Evolutionary conservation across 2,329 filamentous ascomycete genomes (phyloP), one percentile per base, ranked within the genome.

Genomic region (Zopfia rhizophila): DNA sequence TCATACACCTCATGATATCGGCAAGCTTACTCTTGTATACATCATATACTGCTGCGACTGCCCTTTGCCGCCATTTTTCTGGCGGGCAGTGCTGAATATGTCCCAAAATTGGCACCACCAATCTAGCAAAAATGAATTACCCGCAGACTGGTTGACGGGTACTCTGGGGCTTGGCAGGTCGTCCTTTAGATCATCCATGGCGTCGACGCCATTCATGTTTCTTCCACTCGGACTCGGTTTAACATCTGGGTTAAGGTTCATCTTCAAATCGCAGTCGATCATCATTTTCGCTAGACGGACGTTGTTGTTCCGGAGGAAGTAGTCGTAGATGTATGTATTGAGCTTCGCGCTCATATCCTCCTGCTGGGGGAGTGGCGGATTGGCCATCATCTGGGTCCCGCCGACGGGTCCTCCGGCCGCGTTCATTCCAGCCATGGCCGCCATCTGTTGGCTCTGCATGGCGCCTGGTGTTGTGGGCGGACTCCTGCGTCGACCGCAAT

Each of bases 101-200:
- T 99, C 94, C 91, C 91, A 97, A 72, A 99, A 99, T 39, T 97
- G 82, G 66, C 87, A 90, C 78, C 95, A 99, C 94, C 94, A 99
- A 65, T 97, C 94, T 60, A 91, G 88, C n/a, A 99, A 79, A 65
- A 99, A 97, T 18, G 90, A 90, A 52, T 83, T 89, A 62, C 88
- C 88, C 42, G 82, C 82, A 50, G 79, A 79, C 36, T 82, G 82
- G 67, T 79, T 56, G 25, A 55, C 81, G 10, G 86, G 85, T 5
- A 91, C 78, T 53, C 85, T 85, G 10, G 91, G 87, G 5, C 83
- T 80, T 4, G 93, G 93, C 27, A 97, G 81, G 65, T 96, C 91
- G 57, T 93, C 88, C 75, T 94, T 94, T 51, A 78, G 82, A 66
- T 95, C 91, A n/a, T 85, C 87, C 48, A 84, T 76, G 66, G 93